Conservation (phyloP, 257 asterid species). For the Ilex asprella region DNA sequence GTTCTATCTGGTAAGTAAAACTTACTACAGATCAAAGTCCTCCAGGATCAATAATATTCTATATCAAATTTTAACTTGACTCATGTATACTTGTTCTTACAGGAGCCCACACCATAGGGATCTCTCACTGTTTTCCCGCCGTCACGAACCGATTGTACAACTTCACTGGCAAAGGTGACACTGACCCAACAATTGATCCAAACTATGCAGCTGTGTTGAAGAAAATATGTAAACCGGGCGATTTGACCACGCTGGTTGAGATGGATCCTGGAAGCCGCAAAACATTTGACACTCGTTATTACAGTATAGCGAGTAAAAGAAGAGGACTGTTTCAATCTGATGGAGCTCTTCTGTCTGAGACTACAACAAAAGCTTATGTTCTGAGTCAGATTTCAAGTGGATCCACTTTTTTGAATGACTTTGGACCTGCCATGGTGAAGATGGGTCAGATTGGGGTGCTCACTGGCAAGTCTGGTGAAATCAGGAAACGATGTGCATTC, state of each 20-base stretch:
- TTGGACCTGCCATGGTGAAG: too few relatives aligned
- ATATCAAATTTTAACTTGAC: not conserved
- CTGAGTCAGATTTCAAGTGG: too few relatives aligned
- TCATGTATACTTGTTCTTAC: not conserved
- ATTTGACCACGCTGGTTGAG: conserved; percentile 21
- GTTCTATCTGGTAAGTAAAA: conserved; percentile 14
- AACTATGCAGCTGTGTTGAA: conserved; percentile 22
- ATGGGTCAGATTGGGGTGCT: too few relatives aligned
- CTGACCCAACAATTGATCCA: conserved; percentile 45
- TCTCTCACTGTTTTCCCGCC: conserved; percentile 33
- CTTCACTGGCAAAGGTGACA: conserved; percentile 44
- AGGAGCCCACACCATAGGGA: conserved; percentile 62
- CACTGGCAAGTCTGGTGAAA: too few relatives aligned
- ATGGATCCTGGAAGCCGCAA: conserved; percentile 49
- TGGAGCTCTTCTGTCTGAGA: conserved; percentile 11
- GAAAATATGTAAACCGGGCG: conserved; percentile 23
- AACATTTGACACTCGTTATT: conserved; percentile 18
- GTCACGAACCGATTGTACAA: conserved; percentile 41
- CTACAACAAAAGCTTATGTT: conserved; percentile 7
- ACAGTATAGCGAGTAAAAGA: not conserved
- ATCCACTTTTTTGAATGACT: too few relatives aligned
- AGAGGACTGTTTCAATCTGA: conserved; percentile 13
- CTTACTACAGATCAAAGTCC: not conserved
- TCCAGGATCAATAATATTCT: not conserved
- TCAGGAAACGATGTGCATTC: too few relatives aligned